These are phyloP conservation scores for Saccharomycopsis amapae DNA, from an alignment of 805 yeast species.

Conservation along the genomic window DNA sequence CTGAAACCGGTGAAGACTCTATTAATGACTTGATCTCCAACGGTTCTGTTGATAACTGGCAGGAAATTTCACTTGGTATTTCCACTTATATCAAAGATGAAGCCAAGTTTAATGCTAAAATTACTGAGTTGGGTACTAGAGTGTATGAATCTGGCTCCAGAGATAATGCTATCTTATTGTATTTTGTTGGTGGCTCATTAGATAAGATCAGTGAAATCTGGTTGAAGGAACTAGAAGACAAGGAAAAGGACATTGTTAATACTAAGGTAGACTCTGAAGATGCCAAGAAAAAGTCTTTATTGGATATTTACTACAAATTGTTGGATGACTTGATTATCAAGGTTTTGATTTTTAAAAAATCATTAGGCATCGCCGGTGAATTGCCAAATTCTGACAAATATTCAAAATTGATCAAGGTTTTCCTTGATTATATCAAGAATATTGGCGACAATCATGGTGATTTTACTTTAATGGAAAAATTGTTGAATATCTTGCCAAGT, in stretches of 20 bases:
- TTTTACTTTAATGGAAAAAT: conserved; percentile 69
- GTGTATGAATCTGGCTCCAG: conserved; percentile 49
- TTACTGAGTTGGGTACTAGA: conserved; percentile 73
- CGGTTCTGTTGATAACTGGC: conserved; percentile 78
- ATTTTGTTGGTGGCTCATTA: conserved; percentile 72
- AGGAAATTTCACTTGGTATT: conserved; percentile 65
- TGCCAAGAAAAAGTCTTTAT: conserved; percentile 20
- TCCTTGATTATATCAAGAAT: conserved; percentile 74
- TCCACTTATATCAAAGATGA: conserved; percentile 45
- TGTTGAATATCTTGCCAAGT: conserved; percentile 65
- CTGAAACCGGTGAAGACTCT: conserved; percentile 26
- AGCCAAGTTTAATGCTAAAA: conserved; percentile 44
- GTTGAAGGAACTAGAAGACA: conserved; percentile 64
- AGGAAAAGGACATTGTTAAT: conserved; percentile 25
- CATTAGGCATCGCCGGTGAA: conserved; percentile 24
- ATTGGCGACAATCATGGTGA: conserved; percentile 72
- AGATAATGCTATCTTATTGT: conserved; percentile 69
- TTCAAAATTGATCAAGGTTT: conserved; percentile 35
- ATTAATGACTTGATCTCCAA: conserved; percentile 67
- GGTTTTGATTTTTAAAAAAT: conserved; percentile 19
- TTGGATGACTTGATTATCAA: conserved; percentile 16
- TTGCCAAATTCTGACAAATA: conserved; percentile 29
- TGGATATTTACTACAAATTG: conserved; percentile 23
- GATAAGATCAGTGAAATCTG: conserved; percentile 77
- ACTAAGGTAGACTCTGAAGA: conserved; percentile 23